phyloP scores from a whole-genome alignment of 2,329 filamentous ascomycete species.

The Macrophomina pseudophaseolina region DNA sequence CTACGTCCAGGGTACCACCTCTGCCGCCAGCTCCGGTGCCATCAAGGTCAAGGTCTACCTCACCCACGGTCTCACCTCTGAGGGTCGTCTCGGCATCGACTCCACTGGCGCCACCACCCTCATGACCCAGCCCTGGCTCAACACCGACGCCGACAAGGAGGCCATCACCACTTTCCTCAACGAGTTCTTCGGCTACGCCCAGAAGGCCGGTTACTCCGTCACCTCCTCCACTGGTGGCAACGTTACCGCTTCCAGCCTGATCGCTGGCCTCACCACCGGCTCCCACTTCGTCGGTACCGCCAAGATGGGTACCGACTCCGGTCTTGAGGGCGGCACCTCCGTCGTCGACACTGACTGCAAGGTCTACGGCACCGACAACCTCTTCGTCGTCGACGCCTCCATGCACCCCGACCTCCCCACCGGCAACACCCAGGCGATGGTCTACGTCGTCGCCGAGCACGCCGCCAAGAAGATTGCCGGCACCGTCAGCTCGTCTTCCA shows the following conservation, averaged over 20 bases:
- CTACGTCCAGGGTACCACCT: slow-evolving; percentile 54
- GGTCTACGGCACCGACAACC: slow-evolving; percentile 56
- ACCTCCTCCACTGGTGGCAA: slow-evolving; percentile 50
- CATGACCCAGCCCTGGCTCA: slow-evolving; percentile 58
- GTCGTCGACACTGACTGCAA: slow-evolving; percentile 68
- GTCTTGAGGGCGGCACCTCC: slow-evolving; percentile 57
- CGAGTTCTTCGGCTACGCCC: slow-evolving; percentile 47
- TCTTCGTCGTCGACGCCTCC: slow-evolving; percentile 64
- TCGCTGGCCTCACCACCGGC: slow-evolving; percentile 32
- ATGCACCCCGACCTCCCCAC: slow-evolving; percentile 73
- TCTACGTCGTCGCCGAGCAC: slow-evolving; percentile 68
- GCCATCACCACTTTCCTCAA: slow-evolving; percentile 53
- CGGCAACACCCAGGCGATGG: slow-evolving; percentile 69
- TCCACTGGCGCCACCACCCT: slow-evolving; percentile 48
- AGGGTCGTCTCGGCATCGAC: slow-evolving; percentile 38
- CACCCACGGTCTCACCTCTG: slow-evolving; percentile 33
- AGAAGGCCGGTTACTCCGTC: slow-evolving; percentile 38
- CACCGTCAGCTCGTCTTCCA: slow-evolving; percentile 32
- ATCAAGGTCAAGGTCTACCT: slow-evolving; percentile 42
- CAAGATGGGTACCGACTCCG: slow-evolving; percentile 61
- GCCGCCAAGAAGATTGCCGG: slow-evolving; percentile 60
- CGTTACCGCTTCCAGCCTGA: slow-evolving; percentile 44
- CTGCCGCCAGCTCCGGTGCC: slow-evolving; percentile 43
- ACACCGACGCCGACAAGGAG: slow-evolving; percentile 49
- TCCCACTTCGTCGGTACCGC: slow-evolving; percentile 46